Base-by-base conservation (phyloP, 2,329 filamentous ascomycete species). In the Coleophoma crateriformis region DNA sequence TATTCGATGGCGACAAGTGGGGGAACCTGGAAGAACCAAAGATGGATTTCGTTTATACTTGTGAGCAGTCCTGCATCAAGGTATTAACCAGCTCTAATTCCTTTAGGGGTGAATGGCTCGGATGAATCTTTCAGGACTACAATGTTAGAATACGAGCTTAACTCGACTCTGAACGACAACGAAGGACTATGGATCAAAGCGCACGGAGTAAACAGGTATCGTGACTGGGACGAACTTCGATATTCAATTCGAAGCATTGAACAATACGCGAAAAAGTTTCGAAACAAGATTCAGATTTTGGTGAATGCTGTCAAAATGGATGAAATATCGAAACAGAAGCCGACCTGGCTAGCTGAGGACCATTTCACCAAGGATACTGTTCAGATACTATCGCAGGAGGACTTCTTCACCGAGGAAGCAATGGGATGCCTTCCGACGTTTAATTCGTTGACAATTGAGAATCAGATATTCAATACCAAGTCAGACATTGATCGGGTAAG, bases 151-250 rank as follows among this genome's bases (percentile, higher is more conserved):
- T 72, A 68, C 49, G 70, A 73, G 53, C 33, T 67, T 11, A 64
- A 68, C 45, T 71, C 68, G 0, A 63, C 65, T 4, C 61, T 73
- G 10, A 72, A 72, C 51, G 69, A 71, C 48, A 43, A 55, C 1
- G 63, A 67, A n/a, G 68, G 69, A n/a, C 59, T 64, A 44, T 72
- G 69, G 70, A 59, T 72, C 17, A 58, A 62, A 15, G 65, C 66
- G 6, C 70, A 73, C 49, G 62, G 69, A 47, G 61, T 69, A 40
- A 73, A 73, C 53, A 57, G 70, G 13, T 73, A 73, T 53, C 67
- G 70, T 2, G 70, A 73, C 51, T 73, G 70, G 69, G 64, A 72
- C 42, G 70, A 73, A 55, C 54, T 73, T 17, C 63, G 68, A 33
- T 72, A 70, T 50, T 73, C 70, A 3, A 64, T 73, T 57, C 64